Conservation (phyloP, 495 filamentous ascomycete species). For the Penicillium malachiteum region DNA sequence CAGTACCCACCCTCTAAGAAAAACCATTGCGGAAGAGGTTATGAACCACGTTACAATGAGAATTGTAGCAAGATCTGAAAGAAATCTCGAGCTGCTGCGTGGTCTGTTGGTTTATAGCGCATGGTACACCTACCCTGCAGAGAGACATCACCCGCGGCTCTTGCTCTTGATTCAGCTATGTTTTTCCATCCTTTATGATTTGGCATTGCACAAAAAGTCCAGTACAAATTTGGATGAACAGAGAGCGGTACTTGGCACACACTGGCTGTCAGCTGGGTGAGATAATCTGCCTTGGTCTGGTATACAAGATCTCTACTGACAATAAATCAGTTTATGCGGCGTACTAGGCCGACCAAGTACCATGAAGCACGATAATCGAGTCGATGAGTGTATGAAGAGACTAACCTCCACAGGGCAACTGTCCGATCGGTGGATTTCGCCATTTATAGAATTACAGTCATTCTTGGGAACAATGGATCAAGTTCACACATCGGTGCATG, state of each 20-base stretch:
- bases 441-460: constrained; percentile 17
- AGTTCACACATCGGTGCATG: constrained; percentile 14
- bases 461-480: constrained; percentile 17
- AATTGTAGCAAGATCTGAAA: constrained; percentile 19
- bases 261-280: constrained; percentile 24
- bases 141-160: constrained; percentile 21
- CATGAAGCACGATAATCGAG: constrained; percentile 14
- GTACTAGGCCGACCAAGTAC: constrained; percentile 13
- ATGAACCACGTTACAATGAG: constrained; percentile 22
- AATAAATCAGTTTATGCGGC: constrained; percentile 4
- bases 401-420: constrained; percentile 8
- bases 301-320: constrained; percentile 6
- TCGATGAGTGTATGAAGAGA: constrained; percentile 8
- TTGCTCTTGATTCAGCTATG: constrained; percentile 23
- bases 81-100: constrained; percentile 23
- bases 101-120: constrained; percentile 21
- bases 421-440: constrained; percentile 17
- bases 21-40: constrained; percentile 19
- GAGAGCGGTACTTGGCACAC: constrained; percentile 21
- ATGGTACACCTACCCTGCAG: constrained; percentile 25
- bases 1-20: constrained; percentile 17
- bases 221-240: constrained; percentile 15
- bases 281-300: background rate
- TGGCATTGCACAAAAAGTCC: constrained; percentile 20
- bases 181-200: constrained; percentile 21